Base-by-base conservation (phyloP, 768 basidiomycete species). In the Austroboletus eburneus region DNA sequence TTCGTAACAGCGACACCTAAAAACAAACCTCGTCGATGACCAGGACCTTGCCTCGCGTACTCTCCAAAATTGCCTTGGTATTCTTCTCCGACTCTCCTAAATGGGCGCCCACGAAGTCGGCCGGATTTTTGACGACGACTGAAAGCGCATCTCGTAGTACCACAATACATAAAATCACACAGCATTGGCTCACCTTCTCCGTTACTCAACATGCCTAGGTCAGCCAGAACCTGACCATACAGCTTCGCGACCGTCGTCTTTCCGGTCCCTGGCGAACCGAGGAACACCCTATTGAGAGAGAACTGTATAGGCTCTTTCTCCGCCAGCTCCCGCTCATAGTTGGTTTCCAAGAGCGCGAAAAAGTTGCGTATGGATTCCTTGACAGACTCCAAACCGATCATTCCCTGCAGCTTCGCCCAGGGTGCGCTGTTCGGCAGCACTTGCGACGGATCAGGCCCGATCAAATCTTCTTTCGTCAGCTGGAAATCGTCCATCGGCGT, bases 161-260 rank as follows among this genome's bases (percentile, higher is more conserved):
- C n/a, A 8, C 10, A 9, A 33, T 27, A 20, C 14, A 23, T 17
- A 16, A 1, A 5, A 20, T 7, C 12, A 12, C 18, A 3, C 17
- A 2, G 8, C 20, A 9, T 12, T 20, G n/a, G n/a, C 66, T 53
- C 51, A 84, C 85, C 83, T 79, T 87, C 85, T 8, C 81, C 81
- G 37, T 83, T 85, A 58, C 79, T 84, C n/a, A 87, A 60, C 35
- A 87, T 61, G 4, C 77, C 77, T 0, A 87, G 59, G 43, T 85
- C 81, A 0, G 74, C 74, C 3, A 87, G 60, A 45, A 86, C 78
- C 47, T 74, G 73, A 0, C 85, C 85, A 47, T 87, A 86, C 12
- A 84, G 56, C 54, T 77, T 79, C 4, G 81, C 84, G 0, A 87
- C 85, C 0, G 83, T 78, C 4, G 85, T 86, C 57, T 87, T 87